Percentiles rank a stretch among this genome's conserved stretches.
Conservation (phyloP, 2,329 filamentous ascomycete species). For the Daldinia eschscholtzii region DNA sequence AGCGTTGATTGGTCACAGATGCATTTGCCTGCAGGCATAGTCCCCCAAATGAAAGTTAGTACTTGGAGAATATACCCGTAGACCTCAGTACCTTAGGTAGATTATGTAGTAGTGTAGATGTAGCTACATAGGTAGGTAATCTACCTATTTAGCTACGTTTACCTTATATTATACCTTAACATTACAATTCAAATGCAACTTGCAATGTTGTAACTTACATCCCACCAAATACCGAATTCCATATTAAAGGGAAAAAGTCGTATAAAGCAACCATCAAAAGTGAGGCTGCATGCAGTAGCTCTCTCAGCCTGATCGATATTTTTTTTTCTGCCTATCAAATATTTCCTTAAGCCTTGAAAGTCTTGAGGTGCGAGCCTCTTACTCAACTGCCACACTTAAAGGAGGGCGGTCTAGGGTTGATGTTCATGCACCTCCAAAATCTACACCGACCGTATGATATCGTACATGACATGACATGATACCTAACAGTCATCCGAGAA, state of each 20-base stretch:
- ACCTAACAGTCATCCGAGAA: slow-evolving; percentile 19
- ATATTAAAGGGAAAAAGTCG: slow-evolving; percentile 5
- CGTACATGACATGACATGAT: slow-evolving; percentile 41
- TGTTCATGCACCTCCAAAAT: slow-evolving; percentile 32
- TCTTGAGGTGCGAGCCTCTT: slow-evolving; percentile 6
- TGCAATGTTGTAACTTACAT: slow-evolving; percentile 5
- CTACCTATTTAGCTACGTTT: background rate
- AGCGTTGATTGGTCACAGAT: slow-evolving; percentile 26
- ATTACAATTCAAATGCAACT: background rate
- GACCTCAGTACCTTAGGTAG: background rate
- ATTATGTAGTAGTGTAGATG: background rate
- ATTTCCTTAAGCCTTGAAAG: background rate
- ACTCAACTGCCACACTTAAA: slow-evolving; percentile 24
- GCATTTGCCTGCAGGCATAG: slow-evolving; percentile 21
- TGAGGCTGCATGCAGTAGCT: slow-evolving; percentile 34
- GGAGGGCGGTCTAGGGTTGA: slow-evolving; percentile 17
- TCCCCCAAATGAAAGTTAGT: background rate
- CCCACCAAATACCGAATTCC: background rate
- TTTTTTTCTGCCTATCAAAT: slow-evolving; percentile 23
- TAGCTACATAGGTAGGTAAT: slow-evolving; percentile 2
- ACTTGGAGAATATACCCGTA: background rate
- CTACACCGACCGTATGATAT: slow-evolving; percentile 35
- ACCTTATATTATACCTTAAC: background rate
- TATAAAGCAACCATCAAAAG: slow-evolving; percentile 22
- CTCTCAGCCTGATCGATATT: slow-evolving; percentile 24